phyloP scores from a whole-genome alignment of 208 protist genomes.

The Tritrichomonas foetus region DNA sequence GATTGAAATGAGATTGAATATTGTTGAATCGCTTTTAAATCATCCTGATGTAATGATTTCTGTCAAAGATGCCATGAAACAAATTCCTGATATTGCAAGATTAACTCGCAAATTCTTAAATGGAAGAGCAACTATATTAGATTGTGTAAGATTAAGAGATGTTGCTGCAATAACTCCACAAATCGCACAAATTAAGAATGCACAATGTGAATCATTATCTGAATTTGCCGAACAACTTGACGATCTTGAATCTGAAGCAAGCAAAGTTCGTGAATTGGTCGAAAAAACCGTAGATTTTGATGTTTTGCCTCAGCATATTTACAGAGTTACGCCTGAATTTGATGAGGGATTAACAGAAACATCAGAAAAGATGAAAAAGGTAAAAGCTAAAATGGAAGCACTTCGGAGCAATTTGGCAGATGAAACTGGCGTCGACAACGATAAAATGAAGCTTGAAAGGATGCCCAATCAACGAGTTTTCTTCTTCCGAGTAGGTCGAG shows the following conservation, averaged over 20 bases:
- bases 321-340: neutral
- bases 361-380: neutral
- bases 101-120: neutral
- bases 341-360: neutral
- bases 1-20: constrained; percentile 3
- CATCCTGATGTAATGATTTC: neutral
- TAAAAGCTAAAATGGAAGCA: neutral
- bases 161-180: neutral
- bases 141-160: constrained; percentile 21
- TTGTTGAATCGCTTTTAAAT: neutral
- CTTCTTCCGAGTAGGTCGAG: neutral
- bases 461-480: neutral
- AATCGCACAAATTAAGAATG: neutral
- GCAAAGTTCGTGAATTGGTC: neutral
- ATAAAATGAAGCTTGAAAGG: neutral
- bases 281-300: constrained; percentile 37
- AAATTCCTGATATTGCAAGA: neutral
- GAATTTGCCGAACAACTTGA: neutral
- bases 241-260: neutral
- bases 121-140: neutral
- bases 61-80: neutral
- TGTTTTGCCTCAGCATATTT: neutral
- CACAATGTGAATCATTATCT: neutral
- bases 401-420: neutral
- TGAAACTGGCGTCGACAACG: neutral